A percentile compares a stretch with the other conserved stretches of the same genome.
These are phyloP conservation scores for Scheffersomyces titani DNA, from an alignment of 1,139 yeast genomes.

Conservation along the genomic window DNA sequence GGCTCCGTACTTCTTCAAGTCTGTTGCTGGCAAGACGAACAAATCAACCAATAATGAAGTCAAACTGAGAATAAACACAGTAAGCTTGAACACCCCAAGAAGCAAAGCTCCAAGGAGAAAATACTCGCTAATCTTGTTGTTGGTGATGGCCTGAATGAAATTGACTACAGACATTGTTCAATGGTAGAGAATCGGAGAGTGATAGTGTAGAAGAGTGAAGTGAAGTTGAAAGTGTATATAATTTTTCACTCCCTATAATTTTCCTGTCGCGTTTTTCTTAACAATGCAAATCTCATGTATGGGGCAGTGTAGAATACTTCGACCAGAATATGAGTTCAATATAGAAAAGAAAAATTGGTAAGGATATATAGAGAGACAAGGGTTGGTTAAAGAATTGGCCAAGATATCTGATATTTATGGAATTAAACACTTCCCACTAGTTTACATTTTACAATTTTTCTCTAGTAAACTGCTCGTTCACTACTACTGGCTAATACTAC, in stretches of 20 bases:
- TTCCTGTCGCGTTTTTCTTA: neutral
- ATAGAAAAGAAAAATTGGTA: too few species aligned
- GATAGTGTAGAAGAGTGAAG: neutral
- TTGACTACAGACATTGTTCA: slow-evolving; percentile 16
- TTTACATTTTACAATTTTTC: too few species aligned
- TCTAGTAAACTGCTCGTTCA: too few species aligned
- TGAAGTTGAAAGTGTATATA: neutral
- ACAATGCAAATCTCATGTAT: neutral
- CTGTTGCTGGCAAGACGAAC: slow-evolving; percentile 64
- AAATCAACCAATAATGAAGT: slow-evolving; percentile 53
- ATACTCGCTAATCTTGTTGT: slow-evolving; percentile 20
- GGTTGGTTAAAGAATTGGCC: too few species aligned
- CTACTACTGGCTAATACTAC: too few species aligned
- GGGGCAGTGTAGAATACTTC: neutral
- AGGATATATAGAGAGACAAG: too few species aligned
- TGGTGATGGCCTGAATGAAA: slow-evolving; percentile 16
- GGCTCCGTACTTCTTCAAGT: slow-evolving; percentile 70
- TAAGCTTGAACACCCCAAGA: slow-evolving; percentile 54
- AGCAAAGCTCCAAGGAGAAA: slow-evolving; percentile 37
- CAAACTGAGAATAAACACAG: slow-evolving; percentile 39
- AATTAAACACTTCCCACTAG: too few species aligned
- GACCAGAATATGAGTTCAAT: too few species aligned
- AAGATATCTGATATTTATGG: too few species aligned
- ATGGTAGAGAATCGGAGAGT: neutral
- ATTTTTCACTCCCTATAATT: neutral